Conservation (phyloP, 192 early-diverging fungal genomes). For the Lunasporangiospora selenospora region DNA sequence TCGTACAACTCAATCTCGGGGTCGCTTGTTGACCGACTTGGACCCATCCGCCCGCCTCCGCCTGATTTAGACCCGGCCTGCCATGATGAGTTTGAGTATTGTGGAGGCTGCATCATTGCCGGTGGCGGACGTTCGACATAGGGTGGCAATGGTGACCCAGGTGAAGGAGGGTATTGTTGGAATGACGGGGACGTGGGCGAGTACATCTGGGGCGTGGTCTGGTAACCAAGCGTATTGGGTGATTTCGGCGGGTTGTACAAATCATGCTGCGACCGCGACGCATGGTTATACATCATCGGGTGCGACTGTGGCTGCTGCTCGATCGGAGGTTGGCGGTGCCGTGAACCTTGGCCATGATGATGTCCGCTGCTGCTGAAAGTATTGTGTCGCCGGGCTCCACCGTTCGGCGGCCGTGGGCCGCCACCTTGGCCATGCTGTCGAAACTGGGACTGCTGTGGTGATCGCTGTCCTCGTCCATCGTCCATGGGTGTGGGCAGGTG, state of each 20-base stretch:
- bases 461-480: neutral
- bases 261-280: slow-evolving; percentile 24
- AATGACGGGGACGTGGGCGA: slow-evolving; percentile 41
- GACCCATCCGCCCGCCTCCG: too few species aligned
- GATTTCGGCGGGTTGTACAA: slow-evolving; percentile 1
- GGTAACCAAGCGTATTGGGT: slow-evolving; percentile 11
- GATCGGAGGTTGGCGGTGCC: slow-evolving; percentile 5
- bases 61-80: neutral
- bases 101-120: slow-evolving; percentile 23
- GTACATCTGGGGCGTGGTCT: slow-evolving; percentile 20
- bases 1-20: slow-evolving; percentile 41
- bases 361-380: slow-evolving; percentile 21
- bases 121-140: slow-evolving; percentile 24
- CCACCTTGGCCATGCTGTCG: neutral
- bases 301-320: slow-evolving; percentile 15
- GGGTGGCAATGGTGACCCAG: slow-evolving; percentile 22
- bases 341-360: slow-evolving; percentile 3
- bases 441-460: neutral
- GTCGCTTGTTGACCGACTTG: slow-evolving; percentile 11
- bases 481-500: slow-evolving; percentile 5
- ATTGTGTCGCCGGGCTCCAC: slow-evolving; percentile 33
- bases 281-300: slow-evolving; percentile 23
- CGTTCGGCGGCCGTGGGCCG: too few species aligned
- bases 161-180: slow-evolving; percentile 36
- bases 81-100: slow-evolving; percentile 19